Evolutionary conservation across 768 basidiomycete species (phyloP).

Genomic region (Trichaptum fuscoviolaceum): DNA sequence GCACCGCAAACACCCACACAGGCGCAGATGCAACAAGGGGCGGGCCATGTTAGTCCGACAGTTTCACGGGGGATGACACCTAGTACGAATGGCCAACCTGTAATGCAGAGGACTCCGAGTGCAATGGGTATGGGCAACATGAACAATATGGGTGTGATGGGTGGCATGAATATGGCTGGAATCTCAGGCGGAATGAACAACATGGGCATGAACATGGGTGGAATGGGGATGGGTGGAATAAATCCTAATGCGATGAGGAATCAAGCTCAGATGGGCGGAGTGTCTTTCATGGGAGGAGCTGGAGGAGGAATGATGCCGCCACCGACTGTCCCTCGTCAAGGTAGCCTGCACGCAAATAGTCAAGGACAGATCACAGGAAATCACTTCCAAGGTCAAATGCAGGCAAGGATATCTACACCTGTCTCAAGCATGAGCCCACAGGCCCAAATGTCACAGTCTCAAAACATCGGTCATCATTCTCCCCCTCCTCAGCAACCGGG

Average conservation of each 20-base stretch:
- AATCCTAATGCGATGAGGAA: slow-evolving; percentile 11
- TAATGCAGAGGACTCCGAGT: slow-evolving; percentile 6
- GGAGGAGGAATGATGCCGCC: background rate
- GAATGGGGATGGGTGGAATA: slow-evolving; percentile 15
- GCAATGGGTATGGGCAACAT: slow-evolving; percentile 15
- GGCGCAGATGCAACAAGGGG: slow-evolving; percentile 19
- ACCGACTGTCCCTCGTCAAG: background rate
- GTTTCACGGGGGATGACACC: slow-evolving; percentile 10
- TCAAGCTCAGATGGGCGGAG: background rate
- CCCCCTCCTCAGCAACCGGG: slow-evolving; percentile 6
- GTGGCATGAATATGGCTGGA: slow-evolving; percentile 16
- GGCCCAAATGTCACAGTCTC: slow-evolving; percentile 10
- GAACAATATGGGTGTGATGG: slow-evolving; percentile 15
- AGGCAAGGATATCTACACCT: background rate
- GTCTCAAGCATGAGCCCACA: background rate
- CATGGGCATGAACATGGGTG: slow-evolving; percentile 14
- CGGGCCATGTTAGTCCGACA: slow-evolving; percentile 21
- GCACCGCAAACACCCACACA: slow-evolving; percentile 22
- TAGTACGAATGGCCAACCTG: slow-evolving; percentile 5
- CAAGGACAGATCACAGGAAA: background rate
- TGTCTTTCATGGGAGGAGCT: background rate
- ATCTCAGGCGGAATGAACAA: slow-evolving; percentile 11
- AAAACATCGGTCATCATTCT: slow-evolving; percentile 13
- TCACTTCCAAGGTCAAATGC: background rate
- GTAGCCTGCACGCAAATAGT: too few relatives aligned